Base-by-base conservation (phyloP, 306 rosid species). In the Oemleria cerasiformis region DNA sequence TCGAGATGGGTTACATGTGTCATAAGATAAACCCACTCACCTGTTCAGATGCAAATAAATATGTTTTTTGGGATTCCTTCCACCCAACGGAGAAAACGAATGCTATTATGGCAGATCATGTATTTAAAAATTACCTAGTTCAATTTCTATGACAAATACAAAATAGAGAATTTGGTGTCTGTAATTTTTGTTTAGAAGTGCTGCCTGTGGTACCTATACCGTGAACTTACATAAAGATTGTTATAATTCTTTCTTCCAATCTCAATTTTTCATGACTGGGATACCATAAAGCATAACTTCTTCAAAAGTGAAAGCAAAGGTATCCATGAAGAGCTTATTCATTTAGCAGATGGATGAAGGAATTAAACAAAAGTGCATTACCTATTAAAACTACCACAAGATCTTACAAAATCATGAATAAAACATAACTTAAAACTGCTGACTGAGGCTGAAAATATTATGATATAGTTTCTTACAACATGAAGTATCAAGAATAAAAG, bases 11-110 rank as follows among this genome's bases (percentile, higher is more conserved):
- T 67, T 71, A 80, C 63, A 0, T 82, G 86, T 83, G 90, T 56
- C 17, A 73, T 16, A 57, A 69, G 50, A 62, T 73, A 56, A 81
- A 72, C 67, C 80, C 87, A 50, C 76, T 80, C 63, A 90, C 82
- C 4, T 88, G 92, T 71, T 70, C 61, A 38, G 87, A 85, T 87
- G 87, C 87, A 69, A 78, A 72, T 55, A 75, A 65, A 44, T 81
- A 86, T 60, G 84, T 84, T 14, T 86, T 86, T 70, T 86, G 91
- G 88, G 88, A 86, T 79, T 74, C 91, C 38, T 84, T 86, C 71
- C 88, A 85, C 70, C 83, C 87, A 58, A 83, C 92, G 16, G 86
- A 83, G 42, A 82, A 75, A 67, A 72, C 92, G 19, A 83, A 87
- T 74, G 45, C 25, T 44, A 82, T 87, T 57, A 5, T 87, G 17